A percentile compares a stretch with the other conserved stretches of the same genome.
Evolutionary conservation across 2,329 filamentous ascomycete genomes (phyloP).

Genomic region (Sarocladium strictum): DNA sequence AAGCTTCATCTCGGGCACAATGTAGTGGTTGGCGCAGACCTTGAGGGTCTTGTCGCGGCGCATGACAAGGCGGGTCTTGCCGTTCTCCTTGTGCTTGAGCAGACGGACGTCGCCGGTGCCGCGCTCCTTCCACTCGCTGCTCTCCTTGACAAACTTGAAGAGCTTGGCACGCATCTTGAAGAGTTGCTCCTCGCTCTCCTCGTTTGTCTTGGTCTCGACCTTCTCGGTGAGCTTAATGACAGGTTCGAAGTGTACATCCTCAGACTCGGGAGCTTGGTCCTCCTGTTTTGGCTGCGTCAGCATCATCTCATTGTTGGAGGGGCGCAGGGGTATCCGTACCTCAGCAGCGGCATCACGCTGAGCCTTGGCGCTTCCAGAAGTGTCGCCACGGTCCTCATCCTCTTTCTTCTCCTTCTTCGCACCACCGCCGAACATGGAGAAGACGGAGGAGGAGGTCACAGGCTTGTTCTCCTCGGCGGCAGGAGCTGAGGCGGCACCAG

Average conservation of each 20-base stretch:
- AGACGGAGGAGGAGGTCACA: constrained; percentile 62
- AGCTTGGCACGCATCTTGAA: constrained; percentile 99
- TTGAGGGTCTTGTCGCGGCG: constrained; percentile 99
- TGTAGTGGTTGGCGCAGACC: constrained; percentile 99
- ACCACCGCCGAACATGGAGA: constrained; percentile 98
- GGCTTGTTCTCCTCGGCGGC: constrained; percentile 27
- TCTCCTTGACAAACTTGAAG: constrained; percentile 93
- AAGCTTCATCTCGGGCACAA: constrained; percentile 98
- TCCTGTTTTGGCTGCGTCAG: constrained; percentile 26
- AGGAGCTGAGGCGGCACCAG: constrained; percentile 12
- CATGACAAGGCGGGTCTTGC: constrained; percentile 97
- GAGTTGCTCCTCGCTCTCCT: constrained; percentile 92
- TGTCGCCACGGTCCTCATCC: constrained; percentile 75
- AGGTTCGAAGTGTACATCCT: constrained; percentile 95
- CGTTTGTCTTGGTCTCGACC: constrained; percentile 95
- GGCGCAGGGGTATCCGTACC: constrained; percentile 33
- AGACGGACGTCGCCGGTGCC: constrained; percentile 94
- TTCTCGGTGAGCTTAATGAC: constrained; percentile 95
- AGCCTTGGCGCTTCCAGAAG: constrained; percentile 82
- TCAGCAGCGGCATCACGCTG: constrained; percentile 58
- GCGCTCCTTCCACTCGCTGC: constrained; percentile 97
- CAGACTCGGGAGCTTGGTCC: constrained; percentile 77
- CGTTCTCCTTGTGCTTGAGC: constrained; percentile 98
- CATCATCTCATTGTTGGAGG: too few species aligned
- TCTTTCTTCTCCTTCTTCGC: constrained; percentile 96